These are phyloP conservation scores for Ormosia semicastrata DNA, from an alignment of 306 rosid genomes.

Conservation along the genomic window DNA sequence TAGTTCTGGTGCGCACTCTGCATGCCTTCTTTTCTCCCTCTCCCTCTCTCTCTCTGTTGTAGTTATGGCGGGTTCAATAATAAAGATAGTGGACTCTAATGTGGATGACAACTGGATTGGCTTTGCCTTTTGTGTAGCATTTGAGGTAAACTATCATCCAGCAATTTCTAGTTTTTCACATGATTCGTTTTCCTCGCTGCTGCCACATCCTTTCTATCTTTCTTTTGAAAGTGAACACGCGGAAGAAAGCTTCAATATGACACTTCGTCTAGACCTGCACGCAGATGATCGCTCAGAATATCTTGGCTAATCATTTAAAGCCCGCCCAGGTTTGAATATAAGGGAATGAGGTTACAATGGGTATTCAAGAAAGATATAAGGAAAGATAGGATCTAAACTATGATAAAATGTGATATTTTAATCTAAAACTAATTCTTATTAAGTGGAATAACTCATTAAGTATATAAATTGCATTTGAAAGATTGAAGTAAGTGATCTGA, in stretches of 20 bases:
- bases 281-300: too few relatives aligned
- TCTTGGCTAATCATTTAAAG: too few relatives aligned
- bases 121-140: constrained; percentile 13
- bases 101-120: background rate
- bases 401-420: too few relatives aligned
- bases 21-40: background rate
- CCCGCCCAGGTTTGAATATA: background rate
- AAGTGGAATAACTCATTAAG: too few relatives aligned
- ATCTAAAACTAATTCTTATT: too few relatives aligned
- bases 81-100: background rate
- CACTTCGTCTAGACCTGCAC: background rate
- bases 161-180: background rate
- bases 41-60: background rate
- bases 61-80: background rate
- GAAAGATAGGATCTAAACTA: too few relatives aligned
- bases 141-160: background rate
- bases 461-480: too few relatives aligned
- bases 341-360: background rate
- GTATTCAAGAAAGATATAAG: background rate
- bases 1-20: background rate
- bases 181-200: background rate
- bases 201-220: background rate
- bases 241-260: background rate
- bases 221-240: constrained; percentile 11
- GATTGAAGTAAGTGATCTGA: too few relatives aligned